These are phyloP conservation scores for Aspergillus incahuasiensis DNA, from an alignment of 495 filamentous ascomycete species.

Conservation along the genomic window DNA sequence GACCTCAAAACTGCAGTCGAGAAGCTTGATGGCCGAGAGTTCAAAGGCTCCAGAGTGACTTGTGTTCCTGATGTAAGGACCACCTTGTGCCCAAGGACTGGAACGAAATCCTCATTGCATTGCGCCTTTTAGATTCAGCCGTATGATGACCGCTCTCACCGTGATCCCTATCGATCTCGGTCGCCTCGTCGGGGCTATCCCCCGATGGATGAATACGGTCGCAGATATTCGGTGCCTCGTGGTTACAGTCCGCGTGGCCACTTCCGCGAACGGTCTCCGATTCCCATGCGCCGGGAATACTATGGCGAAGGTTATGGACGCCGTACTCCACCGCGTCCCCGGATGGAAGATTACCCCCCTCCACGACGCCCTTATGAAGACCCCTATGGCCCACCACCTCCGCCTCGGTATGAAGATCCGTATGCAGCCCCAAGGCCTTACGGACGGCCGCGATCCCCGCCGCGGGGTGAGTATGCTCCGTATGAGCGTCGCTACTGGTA, in stretches of 20 bases:
- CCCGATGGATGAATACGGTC: constrained; percentile 68
- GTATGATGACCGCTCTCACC: constrained; percentile 61
- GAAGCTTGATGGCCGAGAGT: constrained; percentile 86
- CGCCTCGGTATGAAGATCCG: constrained; percentile 45
- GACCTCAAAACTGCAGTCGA: constrained; percentile 88
- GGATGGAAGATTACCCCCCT: constrained; percentile 68
- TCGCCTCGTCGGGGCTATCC: constrained; percentile 67
- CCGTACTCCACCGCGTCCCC: constrained; percentile 63
- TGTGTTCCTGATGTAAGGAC: constrained; percentile 80
- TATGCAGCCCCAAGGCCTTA: constrained; percentile 42
- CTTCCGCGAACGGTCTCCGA: constrained; percentile 78
- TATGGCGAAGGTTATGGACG: constrained; percentile 73
- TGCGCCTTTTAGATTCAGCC: constrained; percentile 49
- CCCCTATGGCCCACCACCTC: constrained; percentile 43
- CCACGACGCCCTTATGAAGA: constrained; percentile 52
- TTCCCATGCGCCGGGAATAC: constrained; percentile 75
- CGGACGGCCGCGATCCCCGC: constrained; percentile 41
- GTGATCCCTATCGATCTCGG: constrained; percentile 69
- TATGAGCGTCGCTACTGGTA: constrained; percentile 50
- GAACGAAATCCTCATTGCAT: constrained; percentile 24
- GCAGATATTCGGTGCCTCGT: constrained; percentile 69
- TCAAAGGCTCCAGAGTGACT: constrained; percentile 78
- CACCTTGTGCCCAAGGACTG: constrained; percentile 14
- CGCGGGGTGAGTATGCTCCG: constrained; percentile 37
- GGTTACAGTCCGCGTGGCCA: constrained; percentile 79